Percentiles rank a stretch among this genome's conserved stretches.
Conservation (phyloP, 495 filamentous ascomycete species). For the Emericellopsis terricola region DNA sequence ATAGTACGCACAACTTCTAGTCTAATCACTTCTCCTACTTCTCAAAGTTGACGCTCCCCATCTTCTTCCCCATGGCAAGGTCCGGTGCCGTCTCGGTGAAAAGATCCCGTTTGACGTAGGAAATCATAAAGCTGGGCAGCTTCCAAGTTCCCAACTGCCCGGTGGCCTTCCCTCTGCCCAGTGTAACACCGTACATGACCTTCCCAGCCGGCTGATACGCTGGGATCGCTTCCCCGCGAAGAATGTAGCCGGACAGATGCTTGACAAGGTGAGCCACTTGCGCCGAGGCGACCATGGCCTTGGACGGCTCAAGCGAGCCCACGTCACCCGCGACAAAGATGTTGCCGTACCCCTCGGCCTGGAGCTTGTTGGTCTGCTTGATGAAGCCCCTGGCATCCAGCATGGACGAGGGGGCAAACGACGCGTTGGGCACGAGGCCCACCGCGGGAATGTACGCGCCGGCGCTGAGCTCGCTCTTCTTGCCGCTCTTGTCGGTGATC, state of each 20-base stretch:
- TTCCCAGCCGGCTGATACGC: slow-evolving; percentile 9
- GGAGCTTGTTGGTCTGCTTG: slow-evolving; percentile 16
- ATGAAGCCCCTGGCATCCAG: slow-evolving; percentile 16
- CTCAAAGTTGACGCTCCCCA: too few species aligned
- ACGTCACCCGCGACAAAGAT: slow-evolving; percentile 26
- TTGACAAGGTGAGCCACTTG: slow-evolving; percentile 12
- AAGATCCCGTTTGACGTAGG: slow-evolving; percentile 31
- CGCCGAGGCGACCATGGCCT: slow-evolving; percentile 8
- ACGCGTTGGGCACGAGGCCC: slow-evolving; percentile 22
- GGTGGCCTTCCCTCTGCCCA: slow-evolving; percentile 28
- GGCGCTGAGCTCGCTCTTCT: slow-evolving; percentile 10
- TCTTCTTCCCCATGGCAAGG: too few species aligned
- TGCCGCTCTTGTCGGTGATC: slow-evolving; percentile 7
- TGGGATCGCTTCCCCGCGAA: slow-evolving; percentile 3
- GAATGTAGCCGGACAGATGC: slow-evolving; percentile 10
- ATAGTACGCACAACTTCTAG: too few species aligned
- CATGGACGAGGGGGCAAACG: slow-evolving; percentile 16
- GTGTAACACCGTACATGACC: slow-evolving; percentile 16
- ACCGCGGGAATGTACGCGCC: slow-evolving; percentile 26
- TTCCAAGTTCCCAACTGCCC: slow-evolving; percentile 29
- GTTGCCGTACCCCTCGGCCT: slow-evolving; percentile 14
- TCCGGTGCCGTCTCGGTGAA: too few species aligned
- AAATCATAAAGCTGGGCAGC: slow-evolving; percentile 24
- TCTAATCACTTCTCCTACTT: too few species aligned
- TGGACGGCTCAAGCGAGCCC: slow-evolving; percentile 10